phyloP scores from a whole-genome alignment of 805 yeast species.

The Zygoascus tannicola region DNA sequence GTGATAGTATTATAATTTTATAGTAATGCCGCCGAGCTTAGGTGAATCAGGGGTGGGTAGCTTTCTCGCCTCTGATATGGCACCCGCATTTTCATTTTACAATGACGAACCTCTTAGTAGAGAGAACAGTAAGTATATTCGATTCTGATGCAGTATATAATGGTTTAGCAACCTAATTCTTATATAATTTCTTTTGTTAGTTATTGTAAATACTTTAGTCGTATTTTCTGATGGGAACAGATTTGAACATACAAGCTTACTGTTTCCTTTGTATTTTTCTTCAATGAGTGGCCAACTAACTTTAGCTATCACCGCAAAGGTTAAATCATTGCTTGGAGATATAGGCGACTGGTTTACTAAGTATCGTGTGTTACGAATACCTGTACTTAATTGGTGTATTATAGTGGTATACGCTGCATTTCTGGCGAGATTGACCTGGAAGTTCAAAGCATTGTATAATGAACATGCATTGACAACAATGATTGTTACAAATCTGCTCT shows the following conservation, averaged over 20 bases:
- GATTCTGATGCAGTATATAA: no score
- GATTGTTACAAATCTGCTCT: constrained; percentile 65
- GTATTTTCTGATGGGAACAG: no score
- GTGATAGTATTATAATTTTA: no score
- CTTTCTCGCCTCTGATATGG: not conserved
- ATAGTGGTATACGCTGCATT: constrained; percentile 23
- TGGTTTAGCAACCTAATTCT: no score
- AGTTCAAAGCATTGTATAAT: constrained; percentile 37
- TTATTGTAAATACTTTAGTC: no score
- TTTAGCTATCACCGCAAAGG: not conserved
- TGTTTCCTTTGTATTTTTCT: no score
- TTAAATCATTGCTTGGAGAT: constrained; percentile 1
- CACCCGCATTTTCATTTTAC: constrained; percentile 3
- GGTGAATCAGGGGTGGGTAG: not conserved
- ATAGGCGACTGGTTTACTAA: constrained; percentile 20
- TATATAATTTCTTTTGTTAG: no score
- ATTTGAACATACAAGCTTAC: no score
- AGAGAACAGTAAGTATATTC: constrained; percentile 1
- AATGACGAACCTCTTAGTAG: not conserved
- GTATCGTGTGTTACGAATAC: constrained; percentile 23
- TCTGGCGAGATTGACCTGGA: constrained; percentile 26
- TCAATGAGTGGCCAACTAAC: no score
- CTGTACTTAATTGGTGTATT: constrained; percentile 30
- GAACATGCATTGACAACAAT: constrained; percentile 66
- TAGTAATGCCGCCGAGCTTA: not conserved